Evolutionary conservation across 352 stramenopile species (phyloP).

Genomic region (Pythium aristosporum): DNA sequence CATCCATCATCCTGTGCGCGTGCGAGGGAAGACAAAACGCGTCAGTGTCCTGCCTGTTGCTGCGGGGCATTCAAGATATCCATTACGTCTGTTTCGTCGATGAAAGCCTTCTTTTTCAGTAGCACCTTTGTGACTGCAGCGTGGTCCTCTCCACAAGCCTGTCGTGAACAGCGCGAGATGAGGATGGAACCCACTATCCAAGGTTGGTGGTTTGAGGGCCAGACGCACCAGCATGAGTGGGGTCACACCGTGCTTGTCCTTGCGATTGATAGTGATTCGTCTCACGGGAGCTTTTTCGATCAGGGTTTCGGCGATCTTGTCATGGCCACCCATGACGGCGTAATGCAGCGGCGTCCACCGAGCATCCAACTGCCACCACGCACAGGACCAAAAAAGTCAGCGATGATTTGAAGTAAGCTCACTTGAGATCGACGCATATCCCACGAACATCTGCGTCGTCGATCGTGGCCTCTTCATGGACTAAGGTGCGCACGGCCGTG

Average conservation of each 20-base stretch:
- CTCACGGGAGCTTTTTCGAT: conserved; percentile 72
- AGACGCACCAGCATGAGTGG: conserved; percentile 65
- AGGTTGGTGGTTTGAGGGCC: background rate
- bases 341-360: conserved; percentile 80
- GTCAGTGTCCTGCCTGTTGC: background rate
- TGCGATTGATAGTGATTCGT: conserved; percentile 78
- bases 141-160: conserved; percentile 78
- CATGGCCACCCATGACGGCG: conserved; percentile 72
- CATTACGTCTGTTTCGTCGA: conserved; percentile 75
- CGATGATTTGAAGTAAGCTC: background rate
- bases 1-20: conserved; percentile 59
- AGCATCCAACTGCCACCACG: conserved; percentile 56
- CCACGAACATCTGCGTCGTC: conserved; percentile 73
- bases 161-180: background rate
- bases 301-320: conserved; percentile 46
- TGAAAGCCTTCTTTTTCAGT: conserved; percentile 69
- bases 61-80: no score
- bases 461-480: conserved; percentile 74
- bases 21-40: background rate
- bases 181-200: background rate
- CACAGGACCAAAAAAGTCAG: background rate
- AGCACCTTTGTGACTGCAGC: conserved; percentile 52
- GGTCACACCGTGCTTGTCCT: conserved; percentile 78
- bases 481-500: conserved; percentile 47
- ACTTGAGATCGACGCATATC: background rate